phyloP scores from a whole-genome alignment of 495 filamentous ascomycete genomes.

The Penicillium samsonianum region DNA sequence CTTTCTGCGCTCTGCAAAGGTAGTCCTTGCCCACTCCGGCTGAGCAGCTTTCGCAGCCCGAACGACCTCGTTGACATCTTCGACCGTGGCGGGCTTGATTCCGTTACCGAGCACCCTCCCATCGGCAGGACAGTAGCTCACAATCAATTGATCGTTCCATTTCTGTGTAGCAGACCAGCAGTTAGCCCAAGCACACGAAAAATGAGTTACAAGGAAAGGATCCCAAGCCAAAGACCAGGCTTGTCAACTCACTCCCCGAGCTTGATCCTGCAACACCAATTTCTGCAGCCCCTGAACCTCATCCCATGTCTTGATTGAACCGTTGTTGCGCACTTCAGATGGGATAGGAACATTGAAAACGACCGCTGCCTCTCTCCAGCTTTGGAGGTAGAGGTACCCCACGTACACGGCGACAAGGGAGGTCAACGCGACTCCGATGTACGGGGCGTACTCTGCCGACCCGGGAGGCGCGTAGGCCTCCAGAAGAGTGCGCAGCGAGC shows the following conservation, averaged over 20 bases:
- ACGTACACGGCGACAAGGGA: conserved; percentile 40
- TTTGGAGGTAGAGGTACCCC: conserved; percentile 38
- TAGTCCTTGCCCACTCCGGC: conserved; percentile 75
- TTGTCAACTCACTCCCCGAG: conserved; percentile 39
- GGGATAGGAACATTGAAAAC: conserved; percentile 61
- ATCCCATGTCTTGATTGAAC: conserved; percentile 63
- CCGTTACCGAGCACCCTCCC: conserved; percentile 74
- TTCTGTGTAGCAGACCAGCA: conserved; percentile 24
- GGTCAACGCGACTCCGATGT: conserved; percentile 33
- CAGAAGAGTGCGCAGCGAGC: conserved; percentile 24
- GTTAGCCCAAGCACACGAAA: neutral
- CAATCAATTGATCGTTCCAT: conserved; percentile 46
- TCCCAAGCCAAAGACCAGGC: neutral
- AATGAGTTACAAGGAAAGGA: neutral
- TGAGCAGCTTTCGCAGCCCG: conserved; percentile 75
- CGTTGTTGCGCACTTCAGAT: conserved; percentile 53
- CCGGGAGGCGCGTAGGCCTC: conserved; percentile 21
- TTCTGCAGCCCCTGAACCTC: conserved; percentile 44
- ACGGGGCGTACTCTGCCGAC: conserved; percentile 22
- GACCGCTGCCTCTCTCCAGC: conserved; percentile 51
- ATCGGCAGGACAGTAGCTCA: conserved; percentile 85
- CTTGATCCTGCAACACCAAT: conserved; percentile 48
- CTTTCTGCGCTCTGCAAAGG: conserved; percentile 72
- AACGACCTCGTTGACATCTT: conserved; percentile 80
- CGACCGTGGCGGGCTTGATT: conserved; percentile 74